These are phyloP conservation scores for Fonsecaea monophora DNA, from an alignment of 2,329 filamentous ascomycete species.

Conservation along the genomic window DNA sequence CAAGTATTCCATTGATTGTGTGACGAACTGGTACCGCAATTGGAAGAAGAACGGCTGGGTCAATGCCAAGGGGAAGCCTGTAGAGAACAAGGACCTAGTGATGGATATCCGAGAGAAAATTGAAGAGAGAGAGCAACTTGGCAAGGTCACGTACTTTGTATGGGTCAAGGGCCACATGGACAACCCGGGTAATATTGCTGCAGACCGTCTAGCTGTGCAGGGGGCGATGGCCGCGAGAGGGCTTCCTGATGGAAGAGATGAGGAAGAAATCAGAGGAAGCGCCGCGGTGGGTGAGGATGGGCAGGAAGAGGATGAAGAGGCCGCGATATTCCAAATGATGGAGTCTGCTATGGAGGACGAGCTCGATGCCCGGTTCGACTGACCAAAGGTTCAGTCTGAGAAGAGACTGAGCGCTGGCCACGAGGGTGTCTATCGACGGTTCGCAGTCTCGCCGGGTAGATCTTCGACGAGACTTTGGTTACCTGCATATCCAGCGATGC, in stretches of 20 bases:
- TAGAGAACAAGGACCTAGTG: constrained; percentile 88
- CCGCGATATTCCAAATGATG: constrained; percentile 29
- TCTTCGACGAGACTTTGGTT: neutral
- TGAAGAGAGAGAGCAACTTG: constrained; percentile 67
- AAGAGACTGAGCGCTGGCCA: neutral
- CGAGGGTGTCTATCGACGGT: neutral
- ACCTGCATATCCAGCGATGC: neutral
- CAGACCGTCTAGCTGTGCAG: constrained; percentile 76
- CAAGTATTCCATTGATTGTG: constrained; percentile 87
- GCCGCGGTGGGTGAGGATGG: neutral
- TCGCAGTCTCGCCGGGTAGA: neutral
- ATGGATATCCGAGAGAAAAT: constrained; percentile 74
- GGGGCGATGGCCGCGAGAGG: constrained; percentile 60
- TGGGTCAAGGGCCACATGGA: constrained; percentile 90
- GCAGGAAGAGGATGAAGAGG: constrained; percentile 22
- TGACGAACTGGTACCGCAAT: constrained; percentile 78
- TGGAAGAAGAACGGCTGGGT: constrained; percentile 82
- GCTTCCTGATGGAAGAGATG: constrained; percentile 42
- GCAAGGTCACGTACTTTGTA: constrained; percentile 71
- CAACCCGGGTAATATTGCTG: constrained; percentile 76
- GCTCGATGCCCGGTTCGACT: constrained; percentile 17
- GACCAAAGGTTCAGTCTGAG: neutral
- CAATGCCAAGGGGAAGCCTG: constrained; percentile 71
- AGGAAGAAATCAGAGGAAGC: constrained; percentile 2
- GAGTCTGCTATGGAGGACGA: constrained; percentile 33